phyloP scores from a whole-genome alignment of 225 moss, liverwort and hornwort species.

The Sphagnum tenellum region DNA sequence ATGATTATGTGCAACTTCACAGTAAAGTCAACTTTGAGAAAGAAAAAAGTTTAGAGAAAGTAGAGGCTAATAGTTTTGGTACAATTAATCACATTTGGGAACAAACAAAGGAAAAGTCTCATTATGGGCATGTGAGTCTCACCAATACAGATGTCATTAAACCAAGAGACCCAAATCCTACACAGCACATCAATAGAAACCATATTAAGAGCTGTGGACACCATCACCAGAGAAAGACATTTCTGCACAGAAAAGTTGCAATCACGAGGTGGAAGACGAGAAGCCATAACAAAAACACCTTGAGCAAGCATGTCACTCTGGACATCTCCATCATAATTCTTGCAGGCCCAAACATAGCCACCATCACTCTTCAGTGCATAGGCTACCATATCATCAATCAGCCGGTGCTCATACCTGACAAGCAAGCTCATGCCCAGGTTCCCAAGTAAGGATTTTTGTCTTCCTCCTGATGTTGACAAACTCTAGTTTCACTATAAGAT shows the following conservation, averaged over 20 bases:
- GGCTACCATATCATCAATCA: constrained; percentile 98
- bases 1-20: background rate
- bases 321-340: constrained; percentile 98
- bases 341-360: constrained; percentile 96
- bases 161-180: constrained; percentile 93
- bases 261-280: too few species aligned
- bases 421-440: too few species aligned
- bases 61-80: background rate
- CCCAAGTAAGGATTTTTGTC: background rate
- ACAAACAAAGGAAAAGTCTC: too few species aligned
- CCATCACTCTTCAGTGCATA: constrained; percentile 87
- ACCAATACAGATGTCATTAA: constrained; percentile 95
- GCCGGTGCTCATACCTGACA: constrained; percentile 83
- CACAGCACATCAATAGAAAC: constrained; percentile 1
- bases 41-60: background rate
- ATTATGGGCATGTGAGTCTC: background rate
- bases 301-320: constrained; percentile 99
- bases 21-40: background rate
- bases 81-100: background rate
- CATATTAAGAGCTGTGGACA: background rate
- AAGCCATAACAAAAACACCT: constrained; percentile 15
- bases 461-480: background rate
- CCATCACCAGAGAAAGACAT: background rate
- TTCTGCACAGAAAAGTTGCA: background rate
- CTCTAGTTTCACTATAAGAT: too few species aligned